Evolutionary conservation across 805 yeast genomes (phyloP), one percentile per base, ranked within the genome.

Genomic region (Candida corydali): DNA sequence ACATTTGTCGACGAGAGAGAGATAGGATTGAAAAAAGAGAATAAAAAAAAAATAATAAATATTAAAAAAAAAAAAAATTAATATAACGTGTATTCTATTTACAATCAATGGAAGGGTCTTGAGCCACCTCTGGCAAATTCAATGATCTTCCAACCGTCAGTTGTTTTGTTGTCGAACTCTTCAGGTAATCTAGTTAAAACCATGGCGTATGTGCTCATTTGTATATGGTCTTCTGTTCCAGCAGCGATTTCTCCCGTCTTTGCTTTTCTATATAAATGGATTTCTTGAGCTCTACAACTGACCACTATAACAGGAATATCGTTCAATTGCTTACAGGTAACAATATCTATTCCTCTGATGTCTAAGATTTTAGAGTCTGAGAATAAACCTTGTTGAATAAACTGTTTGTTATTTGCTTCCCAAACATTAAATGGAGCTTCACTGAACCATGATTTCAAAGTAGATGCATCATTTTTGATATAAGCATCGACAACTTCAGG

Each of bases 351-450:
- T 36, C 95, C 95, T 66, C 99, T 80, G 50, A 93, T 86, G 58
- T 93, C 99, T 53, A 93, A 73, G 45, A 93, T 86, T 46, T 80
- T 78, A 30, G 96, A 91, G 51, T 93, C 98, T 10, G 96, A 80
- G 54, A 85, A 86, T 37, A 91, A 69, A 5, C 94, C 94, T 61
- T 89, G 95, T 52, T 89, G 95, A 55, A 83, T 76, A 59, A 87
- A 80, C 56, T 86, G 94, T 63, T 93, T 93, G 59, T 91, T 88
- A 59, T 85, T 86, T 23, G 96, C 95, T 47, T 84, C 78, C 77
- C 95, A 87, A 41, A 93, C 94, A 58, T 91, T 91, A 68, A 66
- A 91, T 29, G 98, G 97, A 19, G 98, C 98, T 65, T 93, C 98
- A 34, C 94, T 82, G 41, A 93, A 77, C 99, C 99, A 93, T 51